Evolutionary conservation across 2,329 filamentous ascomycete genomes (phyloP), one percentile per base, ranked within the genome.

Genomic region (Myriosclerotinia curreyana): DNA sequence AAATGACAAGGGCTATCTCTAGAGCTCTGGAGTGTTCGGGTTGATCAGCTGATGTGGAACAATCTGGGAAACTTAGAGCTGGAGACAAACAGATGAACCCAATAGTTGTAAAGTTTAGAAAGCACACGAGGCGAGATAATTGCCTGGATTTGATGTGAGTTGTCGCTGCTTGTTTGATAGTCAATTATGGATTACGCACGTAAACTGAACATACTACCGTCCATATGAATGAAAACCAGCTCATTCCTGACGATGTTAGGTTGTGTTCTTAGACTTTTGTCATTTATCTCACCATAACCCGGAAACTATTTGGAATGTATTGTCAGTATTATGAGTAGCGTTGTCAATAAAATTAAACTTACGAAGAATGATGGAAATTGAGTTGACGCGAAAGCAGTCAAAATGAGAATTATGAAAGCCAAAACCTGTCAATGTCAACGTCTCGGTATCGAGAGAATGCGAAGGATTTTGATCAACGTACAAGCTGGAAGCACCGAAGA

Each of bases 191-290:
- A 12, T 38, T 34, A 20, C 34, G 31, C 36, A 25, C 25, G n/a
- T 50, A 36, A 17, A 36, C 9, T 15, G 36, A 63, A 36, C 34
- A 63, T 6, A 42, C 5, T 5, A 49, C 14, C 5, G 2, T 40
- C 34, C 60, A 63, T 25, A 25, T 55, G n/a, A 44, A 51, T 8
- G 44, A 28, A n/a, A 58, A 63, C 61, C 25, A 51, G 7, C 53
- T 36, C 25, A 63, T 51, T 14, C 53, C 34, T 63, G 28, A 40
- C 12, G 25, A 6, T 15, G n/a, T 15, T 38, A 60, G 42, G 14
- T n/a, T 36, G 2, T 8, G n/a, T 36, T 5, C 9, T 5, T 38
- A 12, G 20, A 9, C 9, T 11, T 17, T 58, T 20, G 12, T 7
- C 1, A 3, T 25, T 6, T 25, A 28, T 49, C 59, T 53, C 28